Evolutionary conservation across 768 basidiomycete genomes (phyloP), one percentile per base, ranked within the genome.

Genomic region (Sporobolomyces phaffii): DNA sequence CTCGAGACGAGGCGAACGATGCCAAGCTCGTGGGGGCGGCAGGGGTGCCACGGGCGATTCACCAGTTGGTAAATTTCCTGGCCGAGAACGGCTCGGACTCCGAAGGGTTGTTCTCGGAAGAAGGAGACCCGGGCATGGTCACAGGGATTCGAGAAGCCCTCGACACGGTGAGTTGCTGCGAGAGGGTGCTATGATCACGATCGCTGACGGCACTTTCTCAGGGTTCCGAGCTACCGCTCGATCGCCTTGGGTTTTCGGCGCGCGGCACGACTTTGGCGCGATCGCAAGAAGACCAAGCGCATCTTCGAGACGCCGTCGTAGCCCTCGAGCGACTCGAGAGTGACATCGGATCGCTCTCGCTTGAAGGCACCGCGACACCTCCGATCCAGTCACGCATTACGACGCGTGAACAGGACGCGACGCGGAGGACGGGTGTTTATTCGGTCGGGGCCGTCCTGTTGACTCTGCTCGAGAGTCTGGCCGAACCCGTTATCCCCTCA

Each of bases 261-360:
- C n/a, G n/a, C n/a, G n/a, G n/a, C n/a, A n/a, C n/a, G n/a, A n/a
- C n/a, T n/a, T n/a, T n/a, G n/a, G n/a, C n/a, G n/a, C n/a, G n/a
- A n/a, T n/a, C n/a, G n/a, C n/a, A 20, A 3, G 56, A 34, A 13
- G 56, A 61, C 26, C 48, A 60, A 34, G 29, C 56, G 5, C 60
- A 67, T 9, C 52, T 67, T 11, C 34, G 38, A 41, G 65, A 62
- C 41, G 65, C 65, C 5, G 54, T 58, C 53, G 18, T 13, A 24
- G 57, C 49, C 26, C 60, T 62, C 54, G 60, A 61, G 18, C 40
- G 50, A 5, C 50, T 63, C 24, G 65, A 64, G 8, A 40, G 49
- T 51, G 69, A 71, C 62, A 63, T 71, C 34, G 70, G 70, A 9
- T 40, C 50, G 8, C 31, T 65, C 34, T 50, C 65, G 5, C 62